Evolutionary conservation across 2,329 filamentous ascomycete genomes (phyloP), one percentile per base, ranked within the genome.

Genomic region (Fusarium secorum): DNA sequence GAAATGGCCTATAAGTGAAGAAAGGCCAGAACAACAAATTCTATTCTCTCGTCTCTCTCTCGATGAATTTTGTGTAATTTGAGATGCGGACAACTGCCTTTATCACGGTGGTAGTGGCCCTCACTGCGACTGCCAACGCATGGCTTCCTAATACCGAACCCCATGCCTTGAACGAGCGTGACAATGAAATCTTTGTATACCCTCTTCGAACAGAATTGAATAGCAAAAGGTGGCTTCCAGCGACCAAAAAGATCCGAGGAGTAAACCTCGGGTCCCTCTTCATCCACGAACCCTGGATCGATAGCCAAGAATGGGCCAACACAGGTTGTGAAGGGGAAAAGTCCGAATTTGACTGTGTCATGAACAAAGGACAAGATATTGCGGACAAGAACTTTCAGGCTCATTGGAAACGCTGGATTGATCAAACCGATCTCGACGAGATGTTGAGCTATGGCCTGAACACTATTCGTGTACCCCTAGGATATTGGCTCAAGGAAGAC

Each of bases 301-400:
- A 82, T 48, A 68, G 71, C 20, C 73, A 77, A 32, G 80, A 81
- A 54, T 89, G 86, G 85, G 75, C 66, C 22, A 71, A 69, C 22
- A 86, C 87, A 74, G 85, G 85, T 36, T 88, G 86, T 68, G 76
- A 76, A 13, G 79, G 72, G 4, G 72, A 79, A n/a, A 76, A 81
- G 20, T 85, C 84, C 45, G 86, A 88, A 77, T 88, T 86, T 68
- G 86, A 88, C 76, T 89, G 87, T 73, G 84, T 88, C 45, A 76
- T 78, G 62, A 78, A 78, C 17, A 78, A 85, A 5, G 85, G 86
- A 13, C 85, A 88, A 73, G 77, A 78, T 9, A 74, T 75, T 22
- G 84, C 85, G 17, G 81, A 88, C 68, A 70, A 75, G 9, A 83
- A 80, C 15, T 89, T 87, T 73, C 76, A 83, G 61, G 74, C 77